Conservation (phyloP, 2,329 filamentous ascomycete genomes). For the Paraphoma sp. region DNA sequence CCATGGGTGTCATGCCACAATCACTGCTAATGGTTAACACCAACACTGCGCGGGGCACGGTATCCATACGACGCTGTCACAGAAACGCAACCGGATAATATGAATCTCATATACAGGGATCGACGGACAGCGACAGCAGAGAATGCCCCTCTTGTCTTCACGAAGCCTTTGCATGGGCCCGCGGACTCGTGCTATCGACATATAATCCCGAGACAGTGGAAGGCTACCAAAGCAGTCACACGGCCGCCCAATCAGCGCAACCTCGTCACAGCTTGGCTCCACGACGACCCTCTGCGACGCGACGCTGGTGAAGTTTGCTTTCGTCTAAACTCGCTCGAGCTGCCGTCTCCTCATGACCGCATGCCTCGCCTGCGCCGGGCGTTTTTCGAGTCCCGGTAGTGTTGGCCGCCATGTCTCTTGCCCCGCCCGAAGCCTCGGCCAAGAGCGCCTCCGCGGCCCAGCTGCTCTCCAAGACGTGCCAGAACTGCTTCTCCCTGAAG, state of each 20-base stretch:
- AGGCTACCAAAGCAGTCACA: not conserved
- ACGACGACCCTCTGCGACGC: not conserved
- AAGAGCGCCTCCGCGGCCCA: constrained; percentile 15
- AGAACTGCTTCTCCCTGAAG: constrained; percentile 42
- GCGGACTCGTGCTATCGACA: not conserved
- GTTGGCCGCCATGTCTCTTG: constrained; percentile 16
- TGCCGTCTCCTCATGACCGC: not conserved
- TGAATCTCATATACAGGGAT: not conserved
- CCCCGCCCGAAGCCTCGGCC: constrained; percentile 7
- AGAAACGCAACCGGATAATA: not conserved
- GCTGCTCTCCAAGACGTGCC: constrained; percentile 39
- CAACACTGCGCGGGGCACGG: not conserved
- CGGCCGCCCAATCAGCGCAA: not conserved
- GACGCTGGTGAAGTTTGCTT: not conserved
- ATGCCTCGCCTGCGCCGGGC: not conserved
- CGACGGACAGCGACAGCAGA: not conserved
- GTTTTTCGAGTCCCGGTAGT: not conserved
- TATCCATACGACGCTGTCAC: not conserved
- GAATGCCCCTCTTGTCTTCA: not conserved
- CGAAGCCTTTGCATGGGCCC: not conserved
- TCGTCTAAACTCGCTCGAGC: not conserved
- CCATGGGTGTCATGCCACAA: not conserved
- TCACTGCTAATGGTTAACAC: not conserved
- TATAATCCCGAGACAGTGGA: not conserved
- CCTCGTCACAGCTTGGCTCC: not conserved